A percentile compares a stretch with the other conserved stretches of the same genome.
phyloP scores from a whole-genome alignment of 177 flowering plant species.

The Vitis hybrid region DNA sequence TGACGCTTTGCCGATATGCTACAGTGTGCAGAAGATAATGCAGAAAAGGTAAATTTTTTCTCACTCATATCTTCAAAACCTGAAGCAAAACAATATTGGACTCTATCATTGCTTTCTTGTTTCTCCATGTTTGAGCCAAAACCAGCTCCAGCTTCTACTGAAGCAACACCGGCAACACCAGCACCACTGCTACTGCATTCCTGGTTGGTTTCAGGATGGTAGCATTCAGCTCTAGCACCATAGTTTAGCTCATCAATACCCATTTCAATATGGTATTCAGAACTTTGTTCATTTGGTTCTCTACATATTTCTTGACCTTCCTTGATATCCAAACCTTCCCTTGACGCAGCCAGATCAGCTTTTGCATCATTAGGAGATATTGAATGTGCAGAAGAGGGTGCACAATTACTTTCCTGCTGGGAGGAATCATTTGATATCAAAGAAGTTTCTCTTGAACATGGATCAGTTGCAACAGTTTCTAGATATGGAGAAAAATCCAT shows the following conservation, averaged over 20 bases:
- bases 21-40: slow-evolving; percentile 26
- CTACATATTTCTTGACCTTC: slow-evolving; percentile 1
- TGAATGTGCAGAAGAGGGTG: background rate
- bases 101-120: slow-evolving; percentile 7
- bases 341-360: slow-evolving; percentile 1
- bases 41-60: slow-evolving; percentile 29
- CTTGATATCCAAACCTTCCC: background rate
- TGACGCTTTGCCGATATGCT: slow-evolving; percentile 24
- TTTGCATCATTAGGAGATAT: slow-evolving; percentile 3
- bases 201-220: slow-evolving; percentile 11
- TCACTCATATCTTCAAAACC: slow-evolving; percentile 14
- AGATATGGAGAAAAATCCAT: slow-evolving; percentile 74
- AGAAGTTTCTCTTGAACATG: slow-evolving; percentile 12
- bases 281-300: slow-evolving; percentile 3
- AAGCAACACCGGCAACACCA: slow-evolving; percentile 12
- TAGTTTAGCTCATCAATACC: background rate
- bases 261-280: background rate
- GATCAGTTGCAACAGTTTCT: slow-evolving; percentile 21
- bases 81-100: slow-evolving; percentile 12
- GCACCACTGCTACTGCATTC: slow-evolving; percentile 17
- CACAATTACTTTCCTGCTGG: slow-evolving; percentile 5
- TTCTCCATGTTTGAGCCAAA: slow-evolving; percentile 12
- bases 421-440: slow-evolving; percentile 17
- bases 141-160: slow-evolving; percentile 20
- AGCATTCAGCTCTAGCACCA: slow-evolving; percentile 25